These are phyloP conservation scores for Clavispora santaluciae DNA, from an alignment of 805 yeast genomes.

Conservation along the genomic window DNA sequence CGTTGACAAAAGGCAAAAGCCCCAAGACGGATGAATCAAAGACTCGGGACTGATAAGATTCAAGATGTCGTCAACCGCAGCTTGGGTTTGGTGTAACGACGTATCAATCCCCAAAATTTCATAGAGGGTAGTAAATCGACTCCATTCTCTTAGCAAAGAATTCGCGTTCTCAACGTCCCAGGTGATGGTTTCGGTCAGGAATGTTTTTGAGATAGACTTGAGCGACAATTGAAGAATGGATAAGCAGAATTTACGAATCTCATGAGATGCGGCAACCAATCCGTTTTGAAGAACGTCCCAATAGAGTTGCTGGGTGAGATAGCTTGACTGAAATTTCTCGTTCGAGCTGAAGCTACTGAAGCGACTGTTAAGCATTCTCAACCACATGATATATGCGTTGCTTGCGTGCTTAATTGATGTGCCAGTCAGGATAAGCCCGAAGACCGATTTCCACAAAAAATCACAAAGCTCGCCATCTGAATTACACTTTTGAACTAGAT, in stretches of 20 bases:
- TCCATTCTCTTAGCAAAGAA: conserved; percentile 53
- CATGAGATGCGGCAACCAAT: conserved; percentile 53
- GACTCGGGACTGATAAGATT: conserved; percentile 47
- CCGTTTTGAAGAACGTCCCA: conserved; percentile 60
- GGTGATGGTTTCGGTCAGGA: conserved; percentile 30
- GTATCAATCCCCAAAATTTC: conserved; percentile 84
- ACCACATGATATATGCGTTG: conserved; percentile 50
- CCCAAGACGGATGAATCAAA: conserved; percentile 64
- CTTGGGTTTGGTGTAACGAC: conserved; percentile 79
- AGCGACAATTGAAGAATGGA: conserved; percentile 63
- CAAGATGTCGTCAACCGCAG: conserved; percentile 62
- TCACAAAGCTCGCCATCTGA: conserved; percentile 6
- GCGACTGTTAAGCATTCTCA: conserved; percentile 42
- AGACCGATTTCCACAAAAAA: conserved; percentile 45
- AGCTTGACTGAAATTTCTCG: conserved; percentile 20
- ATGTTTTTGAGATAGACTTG: conserved; percentile 35
- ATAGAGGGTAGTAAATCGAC: conserved; percentile 63
- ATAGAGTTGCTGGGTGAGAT: conserved; percentile 22
- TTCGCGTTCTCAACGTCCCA: conserved; percentile 35
- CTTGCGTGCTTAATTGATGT: conserved; percentile 21
- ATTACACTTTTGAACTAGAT: conserved; percentile 18
- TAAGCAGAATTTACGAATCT: conserved; percentile 62
- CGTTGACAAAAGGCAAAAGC: conserved; percentile 64
- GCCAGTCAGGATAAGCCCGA: conserved; percentile 26
- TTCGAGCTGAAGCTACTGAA: conserved; percentile 8